Base-by-base conservation (phyloP, 306 rosid species). In the Citrullus colocynthis region DNA sequence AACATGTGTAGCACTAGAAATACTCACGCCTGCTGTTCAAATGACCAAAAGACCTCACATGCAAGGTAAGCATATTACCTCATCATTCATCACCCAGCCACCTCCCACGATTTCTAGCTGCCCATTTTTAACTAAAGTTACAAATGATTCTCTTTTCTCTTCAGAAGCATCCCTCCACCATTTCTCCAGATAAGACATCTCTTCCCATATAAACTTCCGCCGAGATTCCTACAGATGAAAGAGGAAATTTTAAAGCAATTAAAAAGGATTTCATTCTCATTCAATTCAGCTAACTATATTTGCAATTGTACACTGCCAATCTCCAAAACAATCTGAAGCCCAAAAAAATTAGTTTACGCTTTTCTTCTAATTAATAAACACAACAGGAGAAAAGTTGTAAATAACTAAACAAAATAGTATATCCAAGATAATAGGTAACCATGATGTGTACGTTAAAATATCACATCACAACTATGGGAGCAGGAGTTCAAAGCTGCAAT, bases 11-110 rank as follows among this genome's bases (percentile, higher is more conserved):
- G 59, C 41, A 28, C 3, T 14, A 6, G 24, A 71, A 69, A 69
- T 24, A 70, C 39, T 71, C 41, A 71, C 21, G 24, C 58, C 4
- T 12, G 2, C 58, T 69, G 57, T 6, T 44, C 58, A 14, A 48
- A 14, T 74, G 44, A 37, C 9, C 16, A 44, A 30, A 78, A 48
- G 16, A n/a, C n/a, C 80, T 77, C 7, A 60, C 21, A 77, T 10
- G 49, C 30, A 76, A 24, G 74, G 52, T 75, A 61, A 80, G 80
- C 36, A 59, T 48, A 87, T 14, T 87, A 95, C 99, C 99, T 95
- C 99, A 71, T 95, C 99, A 78, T 95, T 95, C 99, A 95, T 95
- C 76, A 95, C 99, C 99, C 99, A 95, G 85, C 99, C 99, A 49
- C 99, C 99, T 85, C 99, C 99, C 81, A 95, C 99, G 82, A 95